Evolutionary conservation across 345 rosid genomes (phyloP).

Genomic region (Alliaria petiolata): DNA sequence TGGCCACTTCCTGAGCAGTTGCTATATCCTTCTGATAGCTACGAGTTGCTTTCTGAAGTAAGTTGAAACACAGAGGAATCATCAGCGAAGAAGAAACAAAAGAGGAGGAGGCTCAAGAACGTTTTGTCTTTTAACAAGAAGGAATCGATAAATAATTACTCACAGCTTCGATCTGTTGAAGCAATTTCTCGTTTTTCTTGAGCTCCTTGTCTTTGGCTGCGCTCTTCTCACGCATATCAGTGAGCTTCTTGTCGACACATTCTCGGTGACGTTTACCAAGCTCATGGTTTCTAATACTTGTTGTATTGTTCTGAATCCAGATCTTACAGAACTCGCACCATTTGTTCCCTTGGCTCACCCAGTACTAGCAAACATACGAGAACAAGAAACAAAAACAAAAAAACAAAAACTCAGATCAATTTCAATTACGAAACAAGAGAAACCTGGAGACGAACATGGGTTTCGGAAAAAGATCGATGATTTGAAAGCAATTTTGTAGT

Average conservation of each 20-base stretch:
- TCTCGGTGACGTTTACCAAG: constrained; percentile 85
- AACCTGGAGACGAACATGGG: neutral
- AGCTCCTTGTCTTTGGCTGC: constrained; percentile 76
- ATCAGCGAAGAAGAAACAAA: neutral
- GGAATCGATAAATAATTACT: constrained; percentile 10
- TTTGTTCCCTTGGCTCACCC: constrained; percentile 98
- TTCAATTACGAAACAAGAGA: neutral
- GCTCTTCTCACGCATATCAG: constrained; percentile 72
- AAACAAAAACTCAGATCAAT: neutral
- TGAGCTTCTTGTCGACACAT: constrained; percentile 63
- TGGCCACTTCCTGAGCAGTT: constrained; percentile 55
- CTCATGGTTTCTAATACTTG: constrained; percentile 91
- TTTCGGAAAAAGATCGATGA: neutral
- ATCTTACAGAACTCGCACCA: constrained; percentile 98
- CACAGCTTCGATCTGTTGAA: constrained; percentile 92
- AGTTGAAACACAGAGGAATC: neutral
- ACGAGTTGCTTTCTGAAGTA: constrained; percentile 80
- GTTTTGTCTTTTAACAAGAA: neutral
- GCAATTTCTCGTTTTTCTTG: constrained; percentile 63
- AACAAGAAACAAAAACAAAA: neutral
- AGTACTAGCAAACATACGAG: constrained; percentile 40
- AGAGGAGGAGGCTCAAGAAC: too few relatives aligned
- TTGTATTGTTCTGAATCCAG: constrained; percentile 66
- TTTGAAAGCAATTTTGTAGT: neutral
- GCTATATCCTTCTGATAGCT: constrained; percentile 92